phyloP scores from a whole-genome alignment of 345 rosid genomes.

The Ricinus communis region DNA sequence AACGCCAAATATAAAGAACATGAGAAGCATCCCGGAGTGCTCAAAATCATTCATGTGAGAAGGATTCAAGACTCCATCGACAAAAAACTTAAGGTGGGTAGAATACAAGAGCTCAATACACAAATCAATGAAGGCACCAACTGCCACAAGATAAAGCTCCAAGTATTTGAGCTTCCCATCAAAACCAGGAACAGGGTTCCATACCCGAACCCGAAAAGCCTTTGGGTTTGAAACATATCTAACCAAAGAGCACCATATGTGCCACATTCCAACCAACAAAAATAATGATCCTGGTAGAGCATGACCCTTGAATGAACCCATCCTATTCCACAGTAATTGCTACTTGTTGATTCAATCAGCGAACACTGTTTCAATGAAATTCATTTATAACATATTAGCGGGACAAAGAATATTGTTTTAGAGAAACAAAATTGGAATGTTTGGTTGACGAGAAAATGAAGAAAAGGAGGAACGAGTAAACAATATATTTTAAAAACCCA shows the following conservation, averaged over 20 bases:
- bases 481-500: neutral
- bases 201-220: constrained; percentile 69
- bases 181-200: constrained; percentile 85
- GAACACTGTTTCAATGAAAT: too few relatives aligned
- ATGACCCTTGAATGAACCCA: constrained; percentile 98
- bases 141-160: constrained; percentile 76
- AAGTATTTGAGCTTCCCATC: constrained; percentile 68
- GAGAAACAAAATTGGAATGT: neutral
- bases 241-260: constrained; percentile 69
- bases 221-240: constrained; percentile 61
- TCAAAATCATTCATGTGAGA: constrained; percentile 91
- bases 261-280: constrained; percentile 79
- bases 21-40: constrained; percentile 95
- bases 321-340: constrained; percentile 8
- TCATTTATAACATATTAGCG: too few relatives aligned
- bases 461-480: neutral
- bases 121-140: constrained; percentile 77
- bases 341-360: too few relatives aligned
- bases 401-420: too few relatives aligned
- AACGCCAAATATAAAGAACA: constrained; percentile 83
- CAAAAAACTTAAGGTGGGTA: constrained; percentile 82
- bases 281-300: constrained; percentile 85
- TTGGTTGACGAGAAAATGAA: constrained; percentile 15
- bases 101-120: constrained; percentile 90
- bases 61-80: constrained; percentile 76